Evolutionary conservation across 495 filamentous ascomycete genomes (phyloP), one percentile per base, ranked within the genome.

Genomic region (Extremus antarcticus): DNA sequence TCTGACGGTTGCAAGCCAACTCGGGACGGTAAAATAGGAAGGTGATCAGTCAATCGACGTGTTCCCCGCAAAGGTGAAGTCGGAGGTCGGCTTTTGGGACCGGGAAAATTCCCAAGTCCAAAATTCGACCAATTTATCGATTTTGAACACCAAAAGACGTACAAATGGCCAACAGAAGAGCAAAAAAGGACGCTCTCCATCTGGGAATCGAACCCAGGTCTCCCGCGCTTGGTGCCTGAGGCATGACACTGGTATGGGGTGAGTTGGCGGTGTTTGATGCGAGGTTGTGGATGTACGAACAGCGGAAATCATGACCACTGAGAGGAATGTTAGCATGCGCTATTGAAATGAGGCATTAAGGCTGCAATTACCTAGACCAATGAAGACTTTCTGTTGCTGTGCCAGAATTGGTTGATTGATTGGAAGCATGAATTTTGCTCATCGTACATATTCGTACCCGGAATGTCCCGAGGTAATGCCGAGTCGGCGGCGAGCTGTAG

Each of bases 201-300:
- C 43, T 7, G 47, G 47, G 47, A 50, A 50, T 50, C 47, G 47
- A 50, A 50, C 47, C 47, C 47, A 29, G 47, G 47, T 50, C 47
- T 50, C 47, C 47, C 47, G 47, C 47, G 47, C 21, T 8, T 24
- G 20, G 25, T 19, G 47, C 20, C 9, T 7, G 7, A 50, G 23
- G 16, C 47, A 50, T 50, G 25, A 32, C 47, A 50, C 47, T 50
- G 23, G 47, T 23, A 24, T 24, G 8, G 47, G 24, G 47, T n/a
- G 8, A 25, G 20, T 50, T 7, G 3, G 16, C 3, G 10, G 10
- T 47, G 8, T 9, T 47, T 24, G 25, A 50, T 25, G 9, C 22
- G 24, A 8, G 20, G 7, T 50, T 7, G 4, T 13, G 11, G 13
- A 13, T 35, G 10, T 4, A n/a, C n/a, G 15, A 51, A 35, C 29